Evolutionary conservation across 2,329 filamentous ascomycete species (phyloP).

Genomic region (Coniochaeta sp.): DNA sequence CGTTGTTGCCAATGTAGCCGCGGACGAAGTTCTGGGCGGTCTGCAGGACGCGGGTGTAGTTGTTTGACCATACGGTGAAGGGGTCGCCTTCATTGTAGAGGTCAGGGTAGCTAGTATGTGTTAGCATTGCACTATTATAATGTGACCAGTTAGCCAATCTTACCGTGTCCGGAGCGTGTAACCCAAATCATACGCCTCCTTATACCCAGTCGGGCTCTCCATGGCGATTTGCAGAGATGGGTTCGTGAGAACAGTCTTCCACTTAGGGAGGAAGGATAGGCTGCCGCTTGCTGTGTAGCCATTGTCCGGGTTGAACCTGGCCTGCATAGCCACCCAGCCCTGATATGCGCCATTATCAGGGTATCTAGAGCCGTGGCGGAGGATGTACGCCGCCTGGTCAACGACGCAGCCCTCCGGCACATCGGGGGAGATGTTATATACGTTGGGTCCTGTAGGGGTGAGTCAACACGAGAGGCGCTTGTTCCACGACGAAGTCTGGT

Average conservation of each 20-base stretch:
- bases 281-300: constrained; percentile 44
- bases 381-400: constrained; percentile 52
- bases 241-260: constrained; percentile 49
- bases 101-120: constrained; percentile 29
- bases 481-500: not conserved
- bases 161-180: no score
- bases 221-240: constrained; percentile 49
- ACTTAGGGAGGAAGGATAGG: constrained; percentile 48
- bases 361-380: constrained; percentile 55
- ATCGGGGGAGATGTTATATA: constrained; percentile 44
- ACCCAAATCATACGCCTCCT: constrained; percentile 46
- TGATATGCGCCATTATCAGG: constrained; percentile 53
- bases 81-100: constrained; percentile 40
- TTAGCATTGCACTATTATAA: no score
- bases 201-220: constrained; percentile 53
- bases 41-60: constrained; percentile 56
- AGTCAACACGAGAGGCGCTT: not conserved
- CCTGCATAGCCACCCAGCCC: constrained; percentile 43
- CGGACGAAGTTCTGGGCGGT: constrained; percentile 54
- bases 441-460: constrained; percentile 30
- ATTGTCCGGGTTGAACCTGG: constrained; percentile 33
- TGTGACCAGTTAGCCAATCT: no score
- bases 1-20: constrained; percentile 48
- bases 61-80: constrained; percentile 58
- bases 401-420: constrained; percentile 49